A percentile compares a stretch with the other conserved stretches of the same genome.
Conservation (phyloP, 73 alveolate genomes). For the Urostyla sp. region DNA sequence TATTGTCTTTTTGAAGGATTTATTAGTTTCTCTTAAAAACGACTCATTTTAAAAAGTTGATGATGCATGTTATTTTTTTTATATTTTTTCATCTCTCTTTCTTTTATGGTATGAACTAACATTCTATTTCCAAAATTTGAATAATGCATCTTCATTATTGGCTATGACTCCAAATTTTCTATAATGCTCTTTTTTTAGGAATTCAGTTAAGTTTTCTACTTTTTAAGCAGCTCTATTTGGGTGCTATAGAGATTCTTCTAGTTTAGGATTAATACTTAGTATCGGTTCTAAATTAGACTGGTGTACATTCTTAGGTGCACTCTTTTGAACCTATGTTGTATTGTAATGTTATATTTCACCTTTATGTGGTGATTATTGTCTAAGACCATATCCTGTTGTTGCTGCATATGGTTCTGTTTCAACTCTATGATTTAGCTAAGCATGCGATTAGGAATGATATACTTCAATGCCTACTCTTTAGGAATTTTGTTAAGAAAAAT, state of each 20-base stretch:
- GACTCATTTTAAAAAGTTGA: neutral
- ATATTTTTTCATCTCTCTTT: neutral
- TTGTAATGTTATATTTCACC: neutral
- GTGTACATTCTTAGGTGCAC: neutral
- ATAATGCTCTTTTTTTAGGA: slow-evolving; percentile 7
- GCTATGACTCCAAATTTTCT: slow-evolving; percentile 25
- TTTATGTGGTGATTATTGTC: neutral
- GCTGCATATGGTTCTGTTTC: neutral
- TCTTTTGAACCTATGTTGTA: neutral
- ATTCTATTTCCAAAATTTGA: slow-evolving; percentile 45
- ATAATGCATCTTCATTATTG: neutral
- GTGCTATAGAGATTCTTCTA: slow-evolving; percentile 38
- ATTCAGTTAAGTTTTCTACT: slow-evolving; percentile 26
- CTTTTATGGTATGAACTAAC: slow-evolving; percentile 9
- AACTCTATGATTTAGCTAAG: neutral
- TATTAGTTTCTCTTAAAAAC: neutral
- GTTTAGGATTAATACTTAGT: slow-evolving; percentile 5
- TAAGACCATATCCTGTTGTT: neutral
- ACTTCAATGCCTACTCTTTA: neutral
- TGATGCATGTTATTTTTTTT: neutral
- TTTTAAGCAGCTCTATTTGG: slow-evolving; percentile 15
- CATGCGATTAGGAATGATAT: neutral
- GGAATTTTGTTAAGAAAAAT: neutral
- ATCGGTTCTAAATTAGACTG: neutral
- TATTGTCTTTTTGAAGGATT: too few relatives aligned